phyloP scores from a whole-genome alignment of 225 moss, liverwort and hornwort species.

The Physcomitrellopsis africana region DNA sequence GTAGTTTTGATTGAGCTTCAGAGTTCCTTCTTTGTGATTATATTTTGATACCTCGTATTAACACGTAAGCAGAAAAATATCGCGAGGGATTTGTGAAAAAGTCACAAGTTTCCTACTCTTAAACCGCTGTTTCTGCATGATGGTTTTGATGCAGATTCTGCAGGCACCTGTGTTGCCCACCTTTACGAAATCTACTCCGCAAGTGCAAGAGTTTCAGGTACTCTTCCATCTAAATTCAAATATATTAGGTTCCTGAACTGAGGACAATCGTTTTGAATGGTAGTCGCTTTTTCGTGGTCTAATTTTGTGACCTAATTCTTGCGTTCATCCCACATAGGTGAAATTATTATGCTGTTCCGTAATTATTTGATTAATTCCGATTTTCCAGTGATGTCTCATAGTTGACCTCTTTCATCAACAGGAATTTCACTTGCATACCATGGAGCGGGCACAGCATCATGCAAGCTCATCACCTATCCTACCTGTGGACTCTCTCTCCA shows the following conservation, averaged over 20 bases:
- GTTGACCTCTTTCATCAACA: slow-evolving; percentile 24
- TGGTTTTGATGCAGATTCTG: slow-evolving; percentile 51
- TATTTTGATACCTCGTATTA: background rate
- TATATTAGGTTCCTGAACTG: background rate
- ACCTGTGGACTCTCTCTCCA: slow-evolving; percentile 18
- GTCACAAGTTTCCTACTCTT: background rate
- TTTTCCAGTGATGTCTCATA: background rate
- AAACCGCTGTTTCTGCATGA: background rate
- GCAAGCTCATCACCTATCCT: slow-evolving; percentile 36
- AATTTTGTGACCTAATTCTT: too few relatives aligned
- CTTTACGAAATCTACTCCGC: slow-evolving; percentile 52
- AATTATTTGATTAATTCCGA: background rate
- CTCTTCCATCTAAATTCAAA: background rate
- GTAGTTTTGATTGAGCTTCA: background rate
- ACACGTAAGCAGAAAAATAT: background rate
- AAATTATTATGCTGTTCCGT: background rate
- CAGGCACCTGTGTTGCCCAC: slow-evolving; percentile 47
- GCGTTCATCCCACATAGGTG: background rate
- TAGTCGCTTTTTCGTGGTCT: too few relatives aligned
- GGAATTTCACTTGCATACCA: slow-evolving; percentile 76
- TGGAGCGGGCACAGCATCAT: slow-evolving; percentile 66
- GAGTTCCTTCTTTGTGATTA: background rate
- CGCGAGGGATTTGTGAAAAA: background rate
- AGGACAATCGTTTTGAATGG: background rate
- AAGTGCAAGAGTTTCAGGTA: slow-evolving; percentile 64